Percentiles rank a stretch among this genome's conserved stretches.
Conservation (phyloP, 2,329 filamentous ascomycete genomes). For the Tolypocladium tundrense region DNA sequence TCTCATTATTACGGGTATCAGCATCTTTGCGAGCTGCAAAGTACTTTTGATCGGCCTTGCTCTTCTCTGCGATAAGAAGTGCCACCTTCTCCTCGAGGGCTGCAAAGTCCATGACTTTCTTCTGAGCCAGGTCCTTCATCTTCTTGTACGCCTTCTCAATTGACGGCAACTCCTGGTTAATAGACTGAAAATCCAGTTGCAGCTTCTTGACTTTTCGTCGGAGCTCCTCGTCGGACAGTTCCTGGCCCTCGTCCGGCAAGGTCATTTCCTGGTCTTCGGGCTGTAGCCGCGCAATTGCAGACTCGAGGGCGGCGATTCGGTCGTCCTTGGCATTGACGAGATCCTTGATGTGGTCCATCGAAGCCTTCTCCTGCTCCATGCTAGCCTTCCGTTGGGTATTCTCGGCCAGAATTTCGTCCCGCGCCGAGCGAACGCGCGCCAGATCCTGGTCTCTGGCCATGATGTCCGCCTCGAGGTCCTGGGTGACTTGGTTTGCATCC, state of each 20-base stretch:
- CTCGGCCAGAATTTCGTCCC: conserved; percentile 81
- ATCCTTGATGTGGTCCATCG: conserved; percentile 67
- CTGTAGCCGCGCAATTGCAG: conserved; percentile 64
- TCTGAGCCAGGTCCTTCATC: conserved; percentile 71
- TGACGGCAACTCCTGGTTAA: conserved; percentile 78
- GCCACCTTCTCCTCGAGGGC: conserved; percentile 69
- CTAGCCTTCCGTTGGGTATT: conserved; percentile 67
- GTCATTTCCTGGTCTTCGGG: conserved; percentile 37
- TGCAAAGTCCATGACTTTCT: conserved; percentile 72
- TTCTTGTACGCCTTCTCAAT: conserved; percentile 90
- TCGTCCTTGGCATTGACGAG: conserved; percentile 69
- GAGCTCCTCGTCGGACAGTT: conserved; percentile 59
- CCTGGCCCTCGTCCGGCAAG: conserved; percentile 38
- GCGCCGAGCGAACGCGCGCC: conserved; percentile 68
- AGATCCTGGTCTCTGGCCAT: conserved; percentile 75
- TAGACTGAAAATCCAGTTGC: conserved; percentile 68
- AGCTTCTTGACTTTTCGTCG: conserved; percentile 63
- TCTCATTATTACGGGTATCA: conserved; percentile 72
- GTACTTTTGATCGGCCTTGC: conserved; percentile 95
- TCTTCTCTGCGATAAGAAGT: conserved; percentile 74
- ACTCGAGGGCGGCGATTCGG: conserved; percentile 72
- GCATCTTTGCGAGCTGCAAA: conserved; percentile 93
- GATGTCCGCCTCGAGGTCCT: conserved; percentile 74
- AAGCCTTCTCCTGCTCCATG: conserved; percentile 64
- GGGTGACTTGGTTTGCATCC: conserved; percentile 61